Evolutionary conservation across 73 alveolate species (phyloP).

Genomic region (Symbiodinium pilosum): DNA sequence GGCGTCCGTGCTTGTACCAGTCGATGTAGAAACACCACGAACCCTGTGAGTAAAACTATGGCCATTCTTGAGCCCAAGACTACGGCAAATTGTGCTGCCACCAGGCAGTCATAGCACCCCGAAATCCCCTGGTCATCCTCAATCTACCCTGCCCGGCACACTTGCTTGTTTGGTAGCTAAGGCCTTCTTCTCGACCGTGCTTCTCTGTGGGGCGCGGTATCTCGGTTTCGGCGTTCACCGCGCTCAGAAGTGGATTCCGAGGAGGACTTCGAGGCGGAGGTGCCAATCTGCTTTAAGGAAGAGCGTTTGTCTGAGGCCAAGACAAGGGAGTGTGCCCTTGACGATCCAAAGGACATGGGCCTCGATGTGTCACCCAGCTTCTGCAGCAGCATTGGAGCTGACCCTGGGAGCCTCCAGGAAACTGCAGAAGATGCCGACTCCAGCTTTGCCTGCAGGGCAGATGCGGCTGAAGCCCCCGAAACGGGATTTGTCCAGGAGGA

Average conservation of each 20-base stretch:
- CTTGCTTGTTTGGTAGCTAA: too few relatives aligned
- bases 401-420: neutral
- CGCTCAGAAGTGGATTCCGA: neutral
- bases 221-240: neutral
- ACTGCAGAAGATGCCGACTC: neutral
- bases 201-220: conserved; percentile 2
- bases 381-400: neutral
- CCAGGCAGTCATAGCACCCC: too few relatives aligned
- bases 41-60: too few relatives aligned
- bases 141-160: too few relatives aligned
- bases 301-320: neutral
- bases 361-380: neutral
- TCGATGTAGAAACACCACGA: too few relatives aligned
- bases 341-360: neutral
- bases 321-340: neutral
- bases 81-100: too few relatives aligned
- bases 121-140: too few relatives aligned
- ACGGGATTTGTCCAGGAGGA: too few relatives aligned
- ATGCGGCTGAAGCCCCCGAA: neutral
- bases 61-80: too few relatives aligned
- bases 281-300: neutral
- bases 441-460: neutral
- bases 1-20: too few relatives aligned
- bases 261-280: neutral
- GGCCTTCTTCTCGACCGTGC: neutral